These are phyloP conservation scores for Vishniacozyma victoriae DNA, from an alignment of 768 basidiomycete genomes.

Conservation along the genomic window DNA sequence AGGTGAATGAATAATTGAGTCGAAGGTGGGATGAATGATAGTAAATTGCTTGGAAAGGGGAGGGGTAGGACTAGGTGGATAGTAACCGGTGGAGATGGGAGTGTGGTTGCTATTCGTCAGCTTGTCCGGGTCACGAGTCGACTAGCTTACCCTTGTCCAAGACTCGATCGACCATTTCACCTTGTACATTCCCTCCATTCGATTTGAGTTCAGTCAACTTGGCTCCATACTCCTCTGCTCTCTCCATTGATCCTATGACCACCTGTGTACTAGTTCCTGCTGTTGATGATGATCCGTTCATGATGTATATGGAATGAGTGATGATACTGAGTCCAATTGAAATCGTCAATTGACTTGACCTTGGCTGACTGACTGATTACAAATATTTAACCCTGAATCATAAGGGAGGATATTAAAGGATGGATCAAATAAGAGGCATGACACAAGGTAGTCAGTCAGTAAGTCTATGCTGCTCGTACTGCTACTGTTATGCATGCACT, in stretches of 20 bases:
- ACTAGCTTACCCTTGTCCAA: constrained; percentile 41
- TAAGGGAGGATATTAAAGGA: too few relatives aligned
- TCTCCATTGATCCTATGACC: constrained; percentile 45
- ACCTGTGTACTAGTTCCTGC: constrained; percentile 30
- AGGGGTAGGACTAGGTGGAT: constrained; percentile 41
- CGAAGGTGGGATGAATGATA: constrained; percentile 37
- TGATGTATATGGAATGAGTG: too few relatives aligned
- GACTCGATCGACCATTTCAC: constrained; percentile 46
- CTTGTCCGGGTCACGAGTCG: background rate
- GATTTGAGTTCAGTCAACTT: constrained; percentile 26
- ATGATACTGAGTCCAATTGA: too few relatives aligned
- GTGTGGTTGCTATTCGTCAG: constrained; percentile 29
- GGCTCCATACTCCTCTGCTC: constrained; percentile 41
- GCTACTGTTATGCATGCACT: too few relatives aligned
- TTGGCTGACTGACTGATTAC: too few relatives aligned
- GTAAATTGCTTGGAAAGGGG: constrained; percentile 24
- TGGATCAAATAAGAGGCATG: too few relatives aligned
- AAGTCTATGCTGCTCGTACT: too few relatives aligned
- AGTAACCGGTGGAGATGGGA: constrained; percentile 30
- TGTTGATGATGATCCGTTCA: too few relatives aligned
- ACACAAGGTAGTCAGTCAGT: too few relatives aligned
- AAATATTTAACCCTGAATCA: too few relatives aligned
- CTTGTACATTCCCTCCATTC: constrained; percentile 26
- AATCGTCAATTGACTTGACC: too few relatives aligned
- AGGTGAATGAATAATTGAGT: constrained; percentile 43